Evolutionary conservation across 208 protist species (phyloP).

Genomic region (Acanthamoeba castellanii): DNA sequence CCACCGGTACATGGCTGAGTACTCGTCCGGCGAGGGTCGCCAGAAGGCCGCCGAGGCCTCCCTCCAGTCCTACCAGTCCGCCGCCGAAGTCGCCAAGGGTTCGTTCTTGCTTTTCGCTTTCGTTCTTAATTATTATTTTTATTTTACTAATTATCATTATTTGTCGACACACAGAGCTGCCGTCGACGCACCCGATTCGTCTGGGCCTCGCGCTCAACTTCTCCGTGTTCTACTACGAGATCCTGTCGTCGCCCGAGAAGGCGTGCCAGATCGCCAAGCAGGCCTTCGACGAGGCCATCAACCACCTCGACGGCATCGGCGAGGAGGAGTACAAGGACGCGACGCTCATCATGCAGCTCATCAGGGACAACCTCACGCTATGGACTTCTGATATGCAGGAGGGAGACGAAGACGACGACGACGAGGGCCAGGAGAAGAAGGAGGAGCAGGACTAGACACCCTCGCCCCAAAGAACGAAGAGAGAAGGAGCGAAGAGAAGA

Average conservation of each 20-base stretch:
- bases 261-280: constrained; percentile 92
- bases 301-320: constrained; percentile 90
- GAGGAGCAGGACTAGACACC: constrained; percentile 25
- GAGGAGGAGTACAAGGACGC: constrained; percentile 91
- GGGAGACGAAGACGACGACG: constrained; percentile 59
- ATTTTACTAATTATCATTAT: neutral
- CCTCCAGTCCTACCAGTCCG: constrained; percentile 40
- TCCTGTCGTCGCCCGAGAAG: constrained; percentile 86
- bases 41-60: constrained; percentile 65
- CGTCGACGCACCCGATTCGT: constrained; percentile 92
- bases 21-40: neutral
- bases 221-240: constrained; percentile 95
- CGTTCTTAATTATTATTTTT: neutral
- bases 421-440: constrained; percentile 50
- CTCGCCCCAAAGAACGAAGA: neutral
- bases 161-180: constrained; percentile 72
- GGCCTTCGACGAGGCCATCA: constrained; percentile 93
- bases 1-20: constrained; percentile 93
- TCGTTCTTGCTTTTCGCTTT: neutral
- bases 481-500: too few relatives aligned
- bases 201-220: constrained; percentile 94
- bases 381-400: constrained; percentile 89
- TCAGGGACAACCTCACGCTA: constrained; percentile 93
- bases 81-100: constrained; percentile 35
- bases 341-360: constrained; percentile 94